Base-by-base conservation (phyloP, 2,329 filamentous ascomycete genomes). In the Beauveria caledonica region DNA sequence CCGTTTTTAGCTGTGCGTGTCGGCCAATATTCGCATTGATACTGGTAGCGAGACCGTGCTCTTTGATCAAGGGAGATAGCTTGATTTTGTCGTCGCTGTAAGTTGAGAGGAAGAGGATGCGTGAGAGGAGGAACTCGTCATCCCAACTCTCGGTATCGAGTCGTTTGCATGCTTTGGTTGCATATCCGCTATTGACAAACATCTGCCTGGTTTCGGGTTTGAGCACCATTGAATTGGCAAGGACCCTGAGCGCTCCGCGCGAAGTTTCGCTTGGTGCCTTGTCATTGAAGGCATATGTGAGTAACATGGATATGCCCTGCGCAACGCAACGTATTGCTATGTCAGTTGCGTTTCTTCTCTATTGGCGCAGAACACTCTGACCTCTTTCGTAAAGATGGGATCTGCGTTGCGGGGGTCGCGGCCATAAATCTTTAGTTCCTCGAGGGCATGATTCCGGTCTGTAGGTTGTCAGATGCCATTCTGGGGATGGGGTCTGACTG, bases 381-480 rank as follows among this genome's bases (percentile, higher is more conserved):
- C 91, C 73, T 87, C 78, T 72, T 84, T 82, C n/a, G 88, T 88
- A 73, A 94, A 97, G 61, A 97, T 93, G 1, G 90, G 88, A 61
- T 88, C 88, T 29, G 92, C 86, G 73, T 90, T 80, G 33, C 76
- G 77, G 8, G 87, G 84, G 67, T 88, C 86, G 62, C 92, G 86
- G 7, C 92, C 73, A 65, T 67, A 71, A 49, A 68, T 68, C 73
- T 96, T 96, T 53, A 97, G 78, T 66, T 91, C 76, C 65, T 87
- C 84, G 4, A 88, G 72, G 13, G 78, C 77, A 10, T 79, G 74
- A 66, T 85, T 82, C 63, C 85, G 82, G 68, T 89, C 89, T 91
- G 63, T 15, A 9, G 13, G 15, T 58, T 53, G 53, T 69, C 23
- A 68, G 60, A 15, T 50, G 15, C 66, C 52, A 57, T 55, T 64